Percentiles rank a stretch among this genome's conserved stretches.
Evolutionary conservation across 257 asterid species (phyloP).

Genomic region (Forsythia viridissima): DNA sequence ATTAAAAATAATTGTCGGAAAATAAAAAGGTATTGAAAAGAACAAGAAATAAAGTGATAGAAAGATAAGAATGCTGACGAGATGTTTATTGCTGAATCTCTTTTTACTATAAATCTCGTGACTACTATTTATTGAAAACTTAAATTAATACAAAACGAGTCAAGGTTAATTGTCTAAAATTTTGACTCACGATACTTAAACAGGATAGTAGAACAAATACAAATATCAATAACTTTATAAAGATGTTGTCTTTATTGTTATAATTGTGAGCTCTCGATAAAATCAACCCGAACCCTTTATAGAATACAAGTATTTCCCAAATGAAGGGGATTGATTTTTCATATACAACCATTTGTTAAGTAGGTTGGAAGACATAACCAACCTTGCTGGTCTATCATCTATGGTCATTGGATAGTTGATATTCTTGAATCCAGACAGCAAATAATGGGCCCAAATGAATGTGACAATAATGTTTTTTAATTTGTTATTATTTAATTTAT

Average conservation of each 20-base stretch:
- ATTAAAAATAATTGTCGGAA: too few relatives aligned
- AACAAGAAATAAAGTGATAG: too few relatives aligned
- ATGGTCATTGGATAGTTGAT: neutral
- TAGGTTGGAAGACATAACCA: neutral
- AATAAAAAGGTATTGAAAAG: too few relatives aligned
- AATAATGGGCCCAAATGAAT: neutral
- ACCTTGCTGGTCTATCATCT: neutral
- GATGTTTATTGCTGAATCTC: too few relatives aligned
- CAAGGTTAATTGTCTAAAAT: too few relatives aligned
- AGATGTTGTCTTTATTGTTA: neutral
- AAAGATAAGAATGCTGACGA: too few relatives aligned
- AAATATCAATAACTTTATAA: too few relatives aligned
- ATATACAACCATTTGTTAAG: neutral
- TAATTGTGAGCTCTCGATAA: neutral
- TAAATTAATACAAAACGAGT: too few relatives aligned
- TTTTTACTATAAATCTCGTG: too few relatives aligned
- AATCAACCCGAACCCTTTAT: neutral
- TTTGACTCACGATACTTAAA: too few relatives aligned
- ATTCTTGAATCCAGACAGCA: neutral
- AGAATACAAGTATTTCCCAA: neutral
- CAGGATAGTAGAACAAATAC: too few relatives aligned
- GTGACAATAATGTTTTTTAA: neutral
- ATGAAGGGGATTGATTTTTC: neutral
- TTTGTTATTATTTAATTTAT: neutral
- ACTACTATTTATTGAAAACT: too few relatives aligned